Evolutionary conservation across 2,329 filamentous ascomycete genomes (phyloP).

Genomic region (Cercospora sp.): DNA sequence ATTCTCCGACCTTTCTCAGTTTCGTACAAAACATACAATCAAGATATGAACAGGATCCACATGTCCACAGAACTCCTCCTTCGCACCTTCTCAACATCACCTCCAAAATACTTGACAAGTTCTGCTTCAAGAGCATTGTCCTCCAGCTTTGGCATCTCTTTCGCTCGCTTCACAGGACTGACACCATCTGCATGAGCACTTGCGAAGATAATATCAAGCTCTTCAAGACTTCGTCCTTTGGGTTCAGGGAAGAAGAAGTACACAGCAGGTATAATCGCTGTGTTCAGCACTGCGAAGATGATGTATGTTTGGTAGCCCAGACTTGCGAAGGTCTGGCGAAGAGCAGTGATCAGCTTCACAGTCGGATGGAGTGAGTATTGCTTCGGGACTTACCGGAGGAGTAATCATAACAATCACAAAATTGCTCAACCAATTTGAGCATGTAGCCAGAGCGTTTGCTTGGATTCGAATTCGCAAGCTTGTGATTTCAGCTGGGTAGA

Average conservation of each 20-base stretch:
- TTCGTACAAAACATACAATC: not conserved
- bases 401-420: constrained; percentile 36
- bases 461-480: constrained; percentile 53
- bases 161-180: constrained; percentile 11
- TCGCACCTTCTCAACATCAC: constrained; percentile 10
- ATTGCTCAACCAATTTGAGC: constrained; percentile 44
- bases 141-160: constrained; percentile 7
- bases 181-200: constrained; percentile 5
- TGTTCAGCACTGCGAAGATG: constrained; percentile 45
- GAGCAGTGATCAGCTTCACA: too few relatives aligned
- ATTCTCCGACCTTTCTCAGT: not conserved
- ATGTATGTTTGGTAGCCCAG: constrained; percentile 45
- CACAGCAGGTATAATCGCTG: constrained; percentile 14
- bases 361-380: too few relatives aligned
- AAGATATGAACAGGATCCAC: not conserved
- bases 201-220: constrained; percentile 28
- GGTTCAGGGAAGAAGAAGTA: constrained; percentile 48
- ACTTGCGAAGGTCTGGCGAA: not conserved
- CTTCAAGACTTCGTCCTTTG: constrained; percentile 25
- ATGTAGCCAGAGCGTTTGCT: constrained; percentile 55
- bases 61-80: constrained; percentile 5
- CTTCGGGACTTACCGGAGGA: constrained; percentile 45
- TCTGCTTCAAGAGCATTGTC: constrained; percentile 1
- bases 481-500: constrained; percentile 42
- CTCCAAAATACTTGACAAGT: constrained; percentile 11